Base-by-base conservation (phyloP, 352 stramenopile species). In the Pythium sp. region DNA sequence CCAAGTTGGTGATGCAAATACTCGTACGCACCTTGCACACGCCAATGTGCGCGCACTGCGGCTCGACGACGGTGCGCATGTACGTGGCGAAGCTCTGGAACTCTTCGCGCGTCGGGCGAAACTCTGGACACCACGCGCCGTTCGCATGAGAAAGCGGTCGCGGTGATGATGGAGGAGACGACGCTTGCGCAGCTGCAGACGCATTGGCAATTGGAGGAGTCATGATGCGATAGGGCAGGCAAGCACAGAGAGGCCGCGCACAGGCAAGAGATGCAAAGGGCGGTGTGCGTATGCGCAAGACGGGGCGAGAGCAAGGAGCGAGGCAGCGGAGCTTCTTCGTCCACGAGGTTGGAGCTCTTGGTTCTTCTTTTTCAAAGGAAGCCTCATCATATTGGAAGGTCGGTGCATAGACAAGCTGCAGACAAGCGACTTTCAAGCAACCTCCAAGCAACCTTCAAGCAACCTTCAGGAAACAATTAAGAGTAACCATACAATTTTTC, bases 71-170 rank as follows among this genome's bases (percentile, higher is more conserved):
- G 22, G 79, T 85, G 57, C 86, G 84, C 43, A 98, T 86, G 72
- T 97, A 98, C 15, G 73, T 80, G 24, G 82, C 72, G 66, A 98
- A 97, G 28, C 76, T 87, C 63, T 81, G 67, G 72, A 98, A 97
- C 68, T 98, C 91, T 26, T 84, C 72, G 47, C 68, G 74, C 24
- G 88, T 96, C 6, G 93, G 93, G 38, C 76, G 77, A 72, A 97
- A 97, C 54, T 96, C 91, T 1, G 93, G 93, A 34, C 85, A 93
- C 84, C 84, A 92, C 20, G 68, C 67, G 38, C 77, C 80, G 22
- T 69, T 72, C 6, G 73, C 28, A 6, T 74, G 72, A 62, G 18
- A 24, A 65, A 65, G 26, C 54, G 68, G 11, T 65, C 62, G 30
- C 58, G 73, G 5, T 49, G 62, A 8, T 41, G 72, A 28, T 69